These are phyloP conservation scores for Cucumis sativus DNA, from an alignment of 306 rosid species.

Conservation along the genomic window Cucumber_9930_V3 NC_026659.2:27892501-27893000, in stretches of 20 bases:
- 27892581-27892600: slow-evolving; percentile 37
- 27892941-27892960: slow-evolving; percentile 17
- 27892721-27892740: not conserved
- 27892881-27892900: not conserved
- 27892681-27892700: too few relatives aligned
- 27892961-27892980: slow-evolving; percentile 9
- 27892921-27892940: slow-evolving; percentile 28
- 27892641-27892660: slow-evolving; percentile 21
- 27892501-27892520: slow-evolving; percentile 11
- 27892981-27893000: slow-evolving; percentile 18
- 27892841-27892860: not conserved
- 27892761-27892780: slow-evolving; percentile 21
- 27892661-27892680: too few relatives aligned
- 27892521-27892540: slow-evolving; percentile 15
- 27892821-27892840: slow-evolving; percentile 11
- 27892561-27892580: slow-evolving; percentile 6
- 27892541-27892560: not conserved
- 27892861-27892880: not conserved
- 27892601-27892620: slow-evolving; percentile 14
- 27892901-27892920: not conserved
- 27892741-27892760: slow-evolving; percentile 23
- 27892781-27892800: slow-evolving; percentile 34
- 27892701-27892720: too few relatives aligned
- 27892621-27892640: slow-evolving; percentile 34
- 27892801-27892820: slow-evolving; percentile 16